Evolutionary conservation across 2,329 filamentous ascomycete genomes (phyloP), one percentile per base, ranked within the genome.

Genomic region (Fusarium sarcochroum): DNA sequence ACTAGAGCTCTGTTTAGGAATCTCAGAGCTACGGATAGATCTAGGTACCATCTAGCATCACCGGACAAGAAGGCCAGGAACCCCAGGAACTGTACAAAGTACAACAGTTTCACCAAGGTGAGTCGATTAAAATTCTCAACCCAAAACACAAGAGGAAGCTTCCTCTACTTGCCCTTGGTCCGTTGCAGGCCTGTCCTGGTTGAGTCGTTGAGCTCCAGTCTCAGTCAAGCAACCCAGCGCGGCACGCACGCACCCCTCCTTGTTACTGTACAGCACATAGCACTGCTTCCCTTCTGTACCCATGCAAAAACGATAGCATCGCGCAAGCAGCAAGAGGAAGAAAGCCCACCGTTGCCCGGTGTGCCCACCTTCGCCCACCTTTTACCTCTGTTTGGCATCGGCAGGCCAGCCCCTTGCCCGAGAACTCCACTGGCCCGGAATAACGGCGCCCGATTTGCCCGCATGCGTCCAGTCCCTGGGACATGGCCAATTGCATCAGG

Each of bases 341-440:
- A 21, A 23, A 51, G 40, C 40, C 50, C 41, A 63, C 59, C 58
- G 47, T 53, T 58, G 66, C 58, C 65, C 61, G 66, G 70, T 73
- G 70, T 73, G 68, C 70, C 70, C 70, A 72, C 67, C 65, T 68
- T 6, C 23, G 54, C 61, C 66, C 62, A 68, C 64, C 65, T 63
- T 58, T 58, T 60, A 59, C 40, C 69, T 70, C 51, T 60, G 48
- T 66, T 69, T 62, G 65, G 59, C 34, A 61, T 60, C 55, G 57
- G 62, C 52, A 42, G 41, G 44, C 41, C 49, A 58, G 56, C 66
- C 71, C 71, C 60, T 73, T 73, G 56, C 68, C 71, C 71, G 70
- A 74, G 56, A 61, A 59, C 71, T 74, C 72, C 72, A 73, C 68
- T 73, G 63, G 68, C 63, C 72, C 71, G 72, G 71, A 69, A 68